phyloP scores from a whole-genome alignment of 176 grass and related monocot species.

The Zoysia pacifica region DNA sequence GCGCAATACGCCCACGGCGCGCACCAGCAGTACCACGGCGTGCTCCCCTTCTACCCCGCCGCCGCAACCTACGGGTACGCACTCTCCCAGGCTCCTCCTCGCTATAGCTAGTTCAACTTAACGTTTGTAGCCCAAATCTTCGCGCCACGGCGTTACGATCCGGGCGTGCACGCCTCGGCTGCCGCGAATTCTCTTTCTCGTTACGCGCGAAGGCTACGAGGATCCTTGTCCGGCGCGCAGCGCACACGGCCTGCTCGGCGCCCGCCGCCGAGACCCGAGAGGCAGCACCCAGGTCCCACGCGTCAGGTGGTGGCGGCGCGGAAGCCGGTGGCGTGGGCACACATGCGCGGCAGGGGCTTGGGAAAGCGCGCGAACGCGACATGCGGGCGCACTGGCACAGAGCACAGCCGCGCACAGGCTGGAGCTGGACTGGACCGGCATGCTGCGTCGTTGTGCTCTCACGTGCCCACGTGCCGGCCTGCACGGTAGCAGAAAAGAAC shows the following conservation, averaged over 20 bases:
- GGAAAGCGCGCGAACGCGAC: conserved; percentile 33
- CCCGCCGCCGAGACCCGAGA: not conserved
- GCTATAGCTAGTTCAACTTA: too few relatives aligned
- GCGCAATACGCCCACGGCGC: conserved; percentile 44
- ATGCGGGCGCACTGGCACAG: conserved; percentile 6
- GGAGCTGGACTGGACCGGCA: conserved; percentile 60
- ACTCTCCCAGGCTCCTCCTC: not conserved
- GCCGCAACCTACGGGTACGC: conserved; percentile 80
- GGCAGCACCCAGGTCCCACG: conserved; percentile 1
- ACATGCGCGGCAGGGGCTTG: conserved; percentile 30
- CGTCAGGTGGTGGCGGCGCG: not conserved
- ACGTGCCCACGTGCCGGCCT: conserved; percentile 68
- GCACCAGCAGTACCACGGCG: conserved; percentile 75
- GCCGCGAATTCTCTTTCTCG: conserved; percentile 7
- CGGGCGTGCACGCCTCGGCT: conserved; percentile 16
- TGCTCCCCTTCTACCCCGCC: conserved; percentile 80
- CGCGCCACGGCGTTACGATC: not conserved
- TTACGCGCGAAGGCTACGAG: conserved; percentile 22
- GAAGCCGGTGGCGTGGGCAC: conserved; percentile 48
- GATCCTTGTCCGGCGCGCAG: conserved; percentile 1
- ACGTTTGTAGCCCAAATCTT: not conserved
- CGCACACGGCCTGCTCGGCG: not conserved
- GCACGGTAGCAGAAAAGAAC: conserved; percentile 37
- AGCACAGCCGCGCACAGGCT: conserved; percentile 35
- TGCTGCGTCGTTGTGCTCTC: conserved; percentile 62